Evolutionary conservation across 2,329 filamentous ascomycete species (phyloP).

Genomic region (Pseudogymnoascus sp.): DNA sequence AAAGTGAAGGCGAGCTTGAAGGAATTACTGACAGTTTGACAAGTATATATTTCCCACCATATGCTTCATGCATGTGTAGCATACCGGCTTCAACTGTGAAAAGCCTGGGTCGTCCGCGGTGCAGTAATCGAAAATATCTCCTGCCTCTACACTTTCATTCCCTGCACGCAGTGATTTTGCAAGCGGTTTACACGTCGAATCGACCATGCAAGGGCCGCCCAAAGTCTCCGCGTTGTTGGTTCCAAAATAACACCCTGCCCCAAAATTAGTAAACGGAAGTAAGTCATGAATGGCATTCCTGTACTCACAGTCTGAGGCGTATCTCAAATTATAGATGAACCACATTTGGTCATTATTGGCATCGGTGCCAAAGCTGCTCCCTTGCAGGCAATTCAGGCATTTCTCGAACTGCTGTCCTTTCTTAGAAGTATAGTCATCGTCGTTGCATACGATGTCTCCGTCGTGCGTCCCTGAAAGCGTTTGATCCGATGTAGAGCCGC

Average conservation of each 20-base stretch:
- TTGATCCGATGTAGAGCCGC: slow-evolving; percentile 29
- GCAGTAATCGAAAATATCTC: neutral
- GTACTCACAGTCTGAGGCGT: neutral
- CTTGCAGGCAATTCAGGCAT: slow-evolving; percentile 10
- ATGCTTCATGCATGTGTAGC: neutral
- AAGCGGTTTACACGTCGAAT: neutral
- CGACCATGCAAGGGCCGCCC: slow-evolving; percentile 7
- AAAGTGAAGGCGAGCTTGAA: neutral
- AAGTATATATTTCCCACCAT: neutral
- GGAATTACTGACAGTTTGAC: neutral
- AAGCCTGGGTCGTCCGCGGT: neutral
- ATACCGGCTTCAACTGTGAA: neutral
- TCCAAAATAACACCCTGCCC: neutral
- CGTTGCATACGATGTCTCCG: slow-evolving; percentile 35
- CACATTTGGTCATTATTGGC: slow-evolving; percentile 9
- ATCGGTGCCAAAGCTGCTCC: neutral
- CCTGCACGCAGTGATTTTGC: neutral
- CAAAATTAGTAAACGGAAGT: neutral
- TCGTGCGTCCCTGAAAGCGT: slow-evolving; percentile 35
- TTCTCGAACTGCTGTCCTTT: slow-evolving; percentile 10
- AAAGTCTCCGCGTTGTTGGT: neutral
- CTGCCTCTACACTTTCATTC: neutral
- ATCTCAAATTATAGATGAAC: slow-evolving; percentile 11
- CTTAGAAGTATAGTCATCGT: slow-evolving; percentile 18
- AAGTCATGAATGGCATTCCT: neutral